Evolutionary conservation across 257 asterid species (phyloP).

Genomic region (Solanum virginianum): DNA sequence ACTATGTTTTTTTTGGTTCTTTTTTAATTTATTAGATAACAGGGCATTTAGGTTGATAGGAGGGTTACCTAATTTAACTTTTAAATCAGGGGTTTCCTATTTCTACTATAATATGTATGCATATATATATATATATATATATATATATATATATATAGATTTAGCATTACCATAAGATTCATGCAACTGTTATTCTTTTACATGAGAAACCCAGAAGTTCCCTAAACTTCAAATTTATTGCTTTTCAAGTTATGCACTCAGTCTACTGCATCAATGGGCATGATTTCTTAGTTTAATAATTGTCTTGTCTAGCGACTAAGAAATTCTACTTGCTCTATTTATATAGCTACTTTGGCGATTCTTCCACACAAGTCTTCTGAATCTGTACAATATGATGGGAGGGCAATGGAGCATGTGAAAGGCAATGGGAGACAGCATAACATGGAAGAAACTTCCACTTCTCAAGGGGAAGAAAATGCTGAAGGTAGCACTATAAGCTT

Average conservation of each 20-base stretch:
- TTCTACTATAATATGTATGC: too few species aligned
- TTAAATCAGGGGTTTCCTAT: neutral
- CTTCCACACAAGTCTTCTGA: constrained; percentile 42
- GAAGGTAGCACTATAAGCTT: constrained; percentile 26
- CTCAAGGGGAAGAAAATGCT: constrained; percentile 34
- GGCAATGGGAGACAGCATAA: constrained; percentile 46
- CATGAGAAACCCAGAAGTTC: neutral
- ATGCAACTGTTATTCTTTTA: neutral
- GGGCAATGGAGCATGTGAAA: constrained; percentile 37
- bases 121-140: too few species aligned
- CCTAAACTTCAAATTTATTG: neutral
- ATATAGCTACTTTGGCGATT: constrained; percentile 16
- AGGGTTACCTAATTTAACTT: neutral
- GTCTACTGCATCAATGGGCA: neutral
- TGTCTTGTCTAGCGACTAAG: neutral
- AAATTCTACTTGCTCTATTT: neutral
- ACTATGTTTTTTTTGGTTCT: too few species aligned
- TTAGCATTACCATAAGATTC: neutral
- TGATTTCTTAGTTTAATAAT: neutral
- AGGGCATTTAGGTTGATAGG: neutral
- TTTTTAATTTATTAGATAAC: neutral
- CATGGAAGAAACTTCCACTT: constrained; percentile 47
- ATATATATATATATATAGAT: neutral
- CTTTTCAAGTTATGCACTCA: neutral
- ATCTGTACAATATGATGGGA: constrained; percentile 44